Percentiles rank a stretch among this genome's conserved stretches.
phyloP scores from a whole-genome alignment of 2,329 filamentous ascomycete genomes.

The Exserohilum turcica region DNA sequence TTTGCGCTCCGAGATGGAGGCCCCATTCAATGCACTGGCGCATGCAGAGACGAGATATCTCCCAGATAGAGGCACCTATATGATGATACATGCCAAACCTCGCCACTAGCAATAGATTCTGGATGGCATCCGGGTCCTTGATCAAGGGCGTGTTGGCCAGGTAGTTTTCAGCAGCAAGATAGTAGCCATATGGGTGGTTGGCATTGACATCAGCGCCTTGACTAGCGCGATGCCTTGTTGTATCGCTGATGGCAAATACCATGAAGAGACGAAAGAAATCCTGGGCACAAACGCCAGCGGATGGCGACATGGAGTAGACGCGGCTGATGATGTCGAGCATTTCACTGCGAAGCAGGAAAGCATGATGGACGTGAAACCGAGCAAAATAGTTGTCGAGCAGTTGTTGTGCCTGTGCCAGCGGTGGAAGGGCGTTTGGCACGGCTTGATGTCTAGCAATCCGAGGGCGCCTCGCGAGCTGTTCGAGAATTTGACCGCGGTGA shows the following conservation, averaged over 20 bases:
- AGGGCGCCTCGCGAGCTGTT: slow-evolving; percentile 19
- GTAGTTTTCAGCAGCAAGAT: slow-evolving; percentile 45
- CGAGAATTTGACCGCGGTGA: slow-evolving; percentile 15
- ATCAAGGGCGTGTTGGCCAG: slow-evolving; percentile 40
- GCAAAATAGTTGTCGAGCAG: neutral
- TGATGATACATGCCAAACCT: slow-evolving; percentile 53
- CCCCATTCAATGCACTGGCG: slow-evolving; percentile 50
- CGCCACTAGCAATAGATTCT: slow-evolving; percentile 50
- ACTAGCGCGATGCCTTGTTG: slow-evolving; percentile 35
- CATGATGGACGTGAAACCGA: neutral
- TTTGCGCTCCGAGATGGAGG: slow-evolving; percentile 33
- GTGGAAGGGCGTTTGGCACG: slow-evolving; percentile 1
- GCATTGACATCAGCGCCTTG: slow-evolving; percentile 10
- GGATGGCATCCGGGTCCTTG: slow-evolving; percentile 44
- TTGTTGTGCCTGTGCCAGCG: neutral
- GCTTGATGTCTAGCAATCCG: slow-evolving; percentile 8
- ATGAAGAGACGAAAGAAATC: neutral
- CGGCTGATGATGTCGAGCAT: neutral
- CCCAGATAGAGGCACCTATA: slow-evolving; percentile 51
- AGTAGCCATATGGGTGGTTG: slow-evolving; percentile 52
- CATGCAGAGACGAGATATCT: slow-evolving; percentile 50
- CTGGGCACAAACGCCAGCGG: neutral
- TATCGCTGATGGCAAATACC: neutral
- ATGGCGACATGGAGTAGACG: neutral
- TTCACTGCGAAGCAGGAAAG: neutral